Evolutionary conservation across 23 red algal genomes (phyloP).

Genomic region (Gracilaria gracilis): DNA sequence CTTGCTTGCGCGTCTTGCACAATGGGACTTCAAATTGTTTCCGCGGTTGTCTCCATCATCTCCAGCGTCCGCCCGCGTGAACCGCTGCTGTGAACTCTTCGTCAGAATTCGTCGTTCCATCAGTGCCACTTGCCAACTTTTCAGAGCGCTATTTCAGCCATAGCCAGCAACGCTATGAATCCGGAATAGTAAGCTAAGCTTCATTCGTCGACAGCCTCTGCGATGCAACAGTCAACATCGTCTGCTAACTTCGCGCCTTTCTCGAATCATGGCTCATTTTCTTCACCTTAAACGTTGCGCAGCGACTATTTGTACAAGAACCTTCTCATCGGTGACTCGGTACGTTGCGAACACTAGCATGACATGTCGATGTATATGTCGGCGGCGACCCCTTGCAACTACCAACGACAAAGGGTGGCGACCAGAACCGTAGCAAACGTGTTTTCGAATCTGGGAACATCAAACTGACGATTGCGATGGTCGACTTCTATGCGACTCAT

Average conservation of each 20-base stretch:
- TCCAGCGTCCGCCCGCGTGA: background rate
- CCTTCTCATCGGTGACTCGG: slow-evolving; percentile 97
- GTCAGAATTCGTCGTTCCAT: background rate
- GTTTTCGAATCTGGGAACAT: background rate
- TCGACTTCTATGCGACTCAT: background rate
- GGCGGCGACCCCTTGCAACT: background rate
- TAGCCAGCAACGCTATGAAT: slow-evolving; percentile 51
- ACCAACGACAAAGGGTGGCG: background rate
- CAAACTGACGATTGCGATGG: slow-evolving; percentile 1
- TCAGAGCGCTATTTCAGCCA: background rate
- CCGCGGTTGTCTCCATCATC: background rate
- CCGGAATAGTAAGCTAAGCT: slow-evolving; percentile 70
- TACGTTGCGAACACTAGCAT: slow-evolving; percentile 39
- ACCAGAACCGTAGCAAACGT: background rate
- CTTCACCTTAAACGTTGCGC: background rate
- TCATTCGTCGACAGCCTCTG: background rate
- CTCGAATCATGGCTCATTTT: background rate
- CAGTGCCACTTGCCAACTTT: background rate
- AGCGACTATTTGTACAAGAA: slow-evolving; percentile 98
- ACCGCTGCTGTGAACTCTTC: background rate
- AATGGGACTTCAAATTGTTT: background rate
- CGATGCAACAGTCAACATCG: background rate
- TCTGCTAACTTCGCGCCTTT: background rate
- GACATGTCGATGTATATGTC: background rate
- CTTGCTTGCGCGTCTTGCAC: background rate